phyloP scores from a whole-genome alignment of 2,329 filamentous ascomycete genomes.

The Colletotrichum sp. region DNA sequence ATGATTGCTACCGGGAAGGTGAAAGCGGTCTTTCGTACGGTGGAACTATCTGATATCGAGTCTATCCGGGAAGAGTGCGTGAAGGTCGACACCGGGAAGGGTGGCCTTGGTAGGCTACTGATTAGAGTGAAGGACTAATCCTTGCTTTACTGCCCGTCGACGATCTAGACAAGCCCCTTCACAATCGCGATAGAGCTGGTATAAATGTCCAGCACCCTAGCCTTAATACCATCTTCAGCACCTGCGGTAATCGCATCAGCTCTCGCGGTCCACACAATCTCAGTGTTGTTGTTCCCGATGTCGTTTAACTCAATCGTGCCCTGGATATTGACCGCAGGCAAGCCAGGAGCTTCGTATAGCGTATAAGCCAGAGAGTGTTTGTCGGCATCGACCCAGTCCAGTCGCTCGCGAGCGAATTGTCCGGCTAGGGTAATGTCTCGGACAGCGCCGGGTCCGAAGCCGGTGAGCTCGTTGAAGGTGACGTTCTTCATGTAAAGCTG shows the following conservation, averaged over 20 bases:
- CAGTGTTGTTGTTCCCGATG: background rate
- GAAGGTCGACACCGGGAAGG: conserved; percentile 43
- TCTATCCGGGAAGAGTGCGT: conserved; percentile 45
- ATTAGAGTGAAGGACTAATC: conserved; percentile 28
- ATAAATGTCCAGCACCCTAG: background rate
- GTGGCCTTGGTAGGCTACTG: conserved; percentile 48
- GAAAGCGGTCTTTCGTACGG: conserved; percentile 45
- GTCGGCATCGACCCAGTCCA: background rate
- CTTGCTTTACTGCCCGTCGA: rapidly evolving
- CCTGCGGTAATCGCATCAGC: background rate
- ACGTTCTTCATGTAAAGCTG: background rate
- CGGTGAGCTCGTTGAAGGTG: background rate
- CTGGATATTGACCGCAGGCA: background rate
- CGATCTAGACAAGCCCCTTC: background rate
- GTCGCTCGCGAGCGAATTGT: rapidly evolving
- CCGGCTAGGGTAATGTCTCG: background rate
- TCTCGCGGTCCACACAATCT: background rate
- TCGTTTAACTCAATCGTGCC: background rate
- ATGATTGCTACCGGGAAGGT: conserved; percentile 47
- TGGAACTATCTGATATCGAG: conserved; percentile 47
- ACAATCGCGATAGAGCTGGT: background rate
- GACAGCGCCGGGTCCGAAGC: background rate
- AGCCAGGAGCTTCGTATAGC: background rate
- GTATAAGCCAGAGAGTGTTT: background rate
- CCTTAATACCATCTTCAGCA: background rate